Evolutionary conservation across 2,329 filamentous ascomycete genomes (phyloP), one percentile per base, ranked within the genome.

Genomic region (Bimuria novae-zelandiae): DNA sequence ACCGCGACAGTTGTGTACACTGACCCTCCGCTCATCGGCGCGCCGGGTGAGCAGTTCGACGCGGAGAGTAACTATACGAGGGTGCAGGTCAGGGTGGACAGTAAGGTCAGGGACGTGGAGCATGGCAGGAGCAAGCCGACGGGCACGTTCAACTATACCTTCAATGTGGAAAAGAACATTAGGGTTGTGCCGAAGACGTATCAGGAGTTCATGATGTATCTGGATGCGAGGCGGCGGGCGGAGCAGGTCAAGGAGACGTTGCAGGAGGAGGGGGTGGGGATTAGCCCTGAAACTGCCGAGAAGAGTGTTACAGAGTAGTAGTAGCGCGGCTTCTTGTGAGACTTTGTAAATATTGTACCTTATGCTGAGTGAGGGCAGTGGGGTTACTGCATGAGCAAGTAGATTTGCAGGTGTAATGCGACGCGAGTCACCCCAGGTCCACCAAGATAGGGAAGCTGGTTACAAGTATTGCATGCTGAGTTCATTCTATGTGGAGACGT

Each of bases 111-210:
- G 17, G 84, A 90, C 64, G 85, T 90, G 25, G 87, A 89, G 72
- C 86, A 89, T 63, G 86, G 84, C 5, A 80, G 80, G 43, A 83
- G 84, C 21, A 86, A 84, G 64, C 82, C 86, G 2, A 90, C 88
- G 0, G 88, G 88, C 4, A 86, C 88, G 62, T 90, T 91, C 76
- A 89, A 89, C 63, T 90, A 90, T 67, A 90, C 88, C 0, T 89
- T 89, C 67, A 78, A 62, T 49, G 85, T 89, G 2, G 82, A 85
- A 50, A 83, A 80, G 63, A 82, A 87, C 61, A 78, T 89, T 40
- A 81, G 84, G 62, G 83, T 89, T 17, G 84, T 89, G 77, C 87
- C 87, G 3, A 77, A 80, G 67, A 82, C 78, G 11, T 87, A 87
- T 61, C 78, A 79, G 39, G 84, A 87, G 60, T 86, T 84, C 58